phyloP scores from a whole-genome alignment of 768 basidiomycete genomes.

The Hirschioporus abietinus region DNA sequence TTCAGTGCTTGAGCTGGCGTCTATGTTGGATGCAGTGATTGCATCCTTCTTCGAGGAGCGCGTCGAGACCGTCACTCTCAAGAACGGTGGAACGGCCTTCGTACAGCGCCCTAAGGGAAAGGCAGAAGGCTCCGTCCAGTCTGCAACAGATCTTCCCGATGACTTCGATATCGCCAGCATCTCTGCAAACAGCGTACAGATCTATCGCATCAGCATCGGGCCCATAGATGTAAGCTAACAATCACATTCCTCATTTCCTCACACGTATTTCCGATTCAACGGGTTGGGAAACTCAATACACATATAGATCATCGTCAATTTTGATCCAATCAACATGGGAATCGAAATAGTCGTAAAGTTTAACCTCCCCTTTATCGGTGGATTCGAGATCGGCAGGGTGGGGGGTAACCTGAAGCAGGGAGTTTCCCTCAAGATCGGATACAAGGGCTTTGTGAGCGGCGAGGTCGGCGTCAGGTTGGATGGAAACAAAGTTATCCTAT shows the following conservation, averaged over 20 bases:
- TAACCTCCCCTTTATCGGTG: too few relatives aligned
- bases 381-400: too few relatives aligned
- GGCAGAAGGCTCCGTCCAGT: neutral
- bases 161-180: neutral
- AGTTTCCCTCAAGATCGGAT: too few relatives aligned
- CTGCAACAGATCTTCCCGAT: neutral
- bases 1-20: neutral
- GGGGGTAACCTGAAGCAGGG: too few relatives aligned
- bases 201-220: neutral
- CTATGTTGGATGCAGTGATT: neutral
- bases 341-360: too few relatives aligned
- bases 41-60: neutral
- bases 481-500: too few relatives aligned
- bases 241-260: neutral
- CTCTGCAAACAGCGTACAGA: neutral
- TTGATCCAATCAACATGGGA: too few relatives aligned
- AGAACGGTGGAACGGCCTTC: neutral
- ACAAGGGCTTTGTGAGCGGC: too few relatives aligned
- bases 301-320: too few relatives aligned
- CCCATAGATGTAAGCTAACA: neutral
- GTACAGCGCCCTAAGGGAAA: neutral
- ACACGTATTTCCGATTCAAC: too few relatives aligned
- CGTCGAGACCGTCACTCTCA: neutral
- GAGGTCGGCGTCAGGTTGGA: too few relatives aligned
- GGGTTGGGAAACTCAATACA: too few relatives aligned